Percentiles rank a stretch among this genome's conserved stretches.
phyloP scores from a whole-genome alignment of 352 stramenopile species.

The Achlya hypogyna region DNA sequence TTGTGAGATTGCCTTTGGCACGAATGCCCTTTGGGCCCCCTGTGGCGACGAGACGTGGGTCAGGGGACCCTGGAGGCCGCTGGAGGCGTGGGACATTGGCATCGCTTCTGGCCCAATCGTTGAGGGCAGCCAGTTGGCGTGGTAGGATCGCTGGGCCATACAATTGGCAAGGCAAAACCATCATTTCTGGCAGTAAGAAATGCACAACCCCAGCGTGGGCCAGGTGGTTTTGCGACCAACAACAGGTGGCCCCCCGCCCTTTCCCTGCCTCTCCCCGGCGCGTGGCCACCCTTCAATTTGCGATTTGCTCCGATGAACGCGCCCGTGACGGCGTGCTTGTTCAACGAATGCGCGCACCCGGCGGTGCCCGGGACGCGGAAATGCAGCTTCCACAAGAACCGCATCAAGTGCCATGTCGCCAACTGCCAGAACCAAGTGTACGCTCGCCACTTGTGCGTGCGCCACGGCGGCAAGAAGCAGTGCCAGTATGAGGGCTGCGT shows the following conservation, averaged over 20 bases:
- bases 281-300: neutral
- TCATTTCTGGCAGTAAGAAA: neutral
- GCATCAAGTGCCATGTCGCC: constrained; percentile 60
- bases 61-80: too few species aligned
- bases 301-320: neutral
- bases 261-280: neutral
- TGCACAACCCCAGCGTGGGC: neutral
- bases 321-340: constrained; percentile 22
- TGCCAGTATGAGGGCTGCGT: constrained; percentile 66
- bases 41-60: too few species aligned
- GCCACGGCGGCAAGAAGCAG: constrained; percentile 72
- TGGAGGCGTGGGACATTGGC: neutral
- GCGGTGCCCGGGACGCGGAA: constrained; percentile 65
- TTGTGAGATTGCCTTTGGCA: too few species aligned
- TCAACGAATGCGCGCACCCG: constrained; percentile 74
- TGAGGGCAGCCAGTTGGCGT: neutral
- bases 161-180: neutral
- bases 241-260: neutral
- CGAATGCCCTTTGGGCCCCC: too few species aligned
- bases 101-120: neutral
- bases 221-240: constrained; percentile 2
- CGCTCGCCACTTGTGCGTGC: constrained; percentile 65
- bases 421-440: constrained; percentile 83
- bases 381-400: constrained; percentile 76
- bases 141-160: neutral